Conservation (phyloP, 1,139 yeast species). For the Torulaspora pretoriensis region DNA sequence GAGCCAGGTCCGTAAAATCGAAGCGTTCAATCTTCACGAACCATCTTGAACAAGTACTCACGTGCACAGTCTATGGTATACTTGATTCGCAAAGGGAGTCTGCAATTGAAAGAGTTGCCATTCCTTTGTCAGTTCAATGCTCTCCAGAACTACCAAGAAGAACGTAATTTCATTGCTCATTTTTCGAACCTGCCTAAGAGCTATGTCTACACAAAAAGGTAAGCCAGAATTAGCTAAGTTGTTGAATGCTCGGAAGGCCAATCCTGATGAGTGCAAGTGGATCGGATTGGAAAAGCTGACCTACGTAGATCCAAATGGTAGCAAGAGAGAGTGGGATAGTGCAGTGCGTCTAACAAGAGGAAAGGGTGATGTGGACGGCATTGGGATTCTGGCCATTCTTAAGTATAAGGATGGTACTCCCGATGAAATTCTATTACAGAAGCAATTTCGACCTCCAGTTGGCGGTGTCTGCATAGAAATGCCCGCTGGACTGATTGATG, state of each 20-base stretch:
- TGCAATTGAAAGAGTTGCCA: not conserved
- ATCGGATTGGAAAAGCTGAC: conserved; percentile 57
- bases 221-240: conserved; percentile 41
- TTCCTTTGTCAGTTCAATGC: conserved; percentile 2
- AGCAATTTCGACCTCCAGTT: conserved; percentile 91
- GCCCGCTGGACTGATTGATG: conserved; percentile 93
- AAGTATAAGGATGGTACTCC: conserved; percentile 46
- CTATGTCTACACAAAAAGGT: conserved; percentile 32
- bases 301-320: conserved; percentile 67
- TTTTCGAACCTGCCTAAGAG: conserved; percentile 5
- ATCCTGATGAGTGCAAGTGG: conserved; percentile 51
- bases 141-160: not conserved
- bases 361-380: conserved; percentile 68
- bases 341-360: conserved; percentile 80
- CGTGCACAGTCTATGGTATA: conserved; percentile 1
- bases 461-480: conserved; percentile 83
- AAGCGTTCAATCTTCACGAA: not conserved
- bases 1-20: not conserved
- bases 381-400: conserved; percentile 75
- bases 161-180: conserved; percentile 1
- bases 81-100: not conserved
- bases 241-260: conserved; percentile 35
- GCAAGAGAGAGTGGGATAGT: conserved; percentile 73
- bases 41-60: not conserved
- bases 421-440: conserved; percentile 62